Percentiles rank a stretch among this genome's conserved stretches.
Evolutionary conservation across 1,139 yeast species (phyloP).

Genomic region (Candida tunisiensis): DNA sequence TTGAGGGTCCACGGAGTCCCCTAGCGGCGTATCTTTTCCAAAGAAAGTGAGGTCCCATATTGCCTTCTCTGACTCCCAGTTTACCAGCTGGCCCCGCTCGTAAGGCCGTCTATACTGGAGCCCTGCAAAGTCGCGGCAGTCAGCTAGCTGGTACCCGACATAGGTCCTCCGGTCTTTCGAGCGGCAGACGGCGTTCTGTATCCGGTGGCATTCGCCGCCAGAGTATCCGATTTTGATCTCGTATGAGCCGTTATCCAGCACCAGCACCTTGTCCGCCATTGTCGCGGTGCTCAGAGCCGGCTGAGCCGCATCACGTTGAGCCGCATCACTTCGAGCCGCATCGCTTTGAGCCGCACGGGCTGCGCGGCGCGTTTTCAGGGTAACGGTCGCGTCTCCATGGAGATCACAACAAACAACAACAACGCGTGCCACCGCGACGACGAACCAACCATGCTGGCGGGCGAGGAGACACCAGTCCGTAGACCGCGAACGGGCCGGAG

Average conservation of each 20-base stretch:
- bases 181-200: slow-evolving; percentile 56
- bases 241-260: slow-evolving; percentile 83
- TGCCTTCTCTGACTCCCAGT: slow-evolving; percentile 88
- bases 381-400: no score
- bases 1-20: slow-evolving; percentile 22
- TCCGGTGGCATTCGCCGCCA: slow-evolving; percentile 18
- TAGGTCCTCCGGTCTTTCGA: slow-evolving; percentile 63
- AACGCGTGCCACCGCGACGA: no score
- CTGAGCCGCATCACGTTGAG: no score
- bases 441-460: no score
- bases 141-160: slow-evolving; percentile 52
- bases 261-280: no score
- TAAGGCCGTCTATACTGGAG: slow-evolving; percentile 64
- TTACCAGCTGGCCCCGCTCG: slow-evolving; percentile 69
- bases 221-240: slow-evolving; percentile 60
- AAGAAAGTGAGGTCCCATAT: slow-evolving; percentile 75
- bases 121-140: slow-evolving; percentile 61
- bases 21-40: slow-evolving; percentile 20
- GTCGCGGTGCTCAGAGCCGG: no score
- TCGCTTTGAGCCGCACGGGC: no score
- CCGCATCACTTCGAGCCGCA: no score
- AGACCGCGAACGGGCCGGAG: no score
- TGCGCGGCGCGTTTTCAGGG: no score
- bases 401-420: no score
- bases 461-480: no score